These are phyloP conservation scores for Suillus subluteus DNA, from an alignment of 768 basidiomycete species.

Conservation along the genomic window DNA sequence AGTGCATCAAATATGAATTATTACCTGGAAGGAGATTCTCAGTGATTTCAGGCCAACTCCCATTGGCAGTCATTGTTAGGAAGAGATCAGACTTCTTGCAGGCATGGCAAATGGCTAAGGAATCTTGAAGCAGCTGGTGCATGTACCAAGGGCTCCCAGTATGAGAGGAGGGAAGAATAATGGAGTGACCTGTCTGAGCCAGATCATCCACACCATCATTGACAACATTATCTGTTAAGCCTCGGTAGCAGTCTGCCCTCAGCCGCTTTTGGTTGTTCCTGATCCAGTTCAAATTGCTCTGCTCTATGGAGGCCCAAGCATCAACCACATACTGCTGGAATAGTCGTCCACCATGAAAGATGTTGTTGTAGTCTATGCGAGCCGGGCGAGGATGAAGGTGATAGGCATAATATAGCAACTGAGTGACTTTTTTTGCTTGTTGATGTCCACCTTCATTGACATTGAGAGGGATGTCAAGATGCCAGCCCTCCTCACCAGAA, in stretches of 20 bases:
- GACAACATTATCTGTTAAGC: too few species aligned
- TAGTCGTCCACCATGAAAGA: constrained; percentile 42
- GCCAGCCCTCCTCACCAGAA: constrained; percentile 42
- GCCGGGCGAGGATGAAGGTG: constrained; percentile 30
- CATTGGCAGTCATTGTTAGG: too few species aligned
- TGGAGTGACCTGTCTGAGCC: constrained; percentile 32
- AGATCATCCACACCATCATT: constrained; percentile 32
- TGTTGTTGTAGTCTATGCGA: constrained; percentile 21
- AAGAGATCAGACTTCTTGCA: too few species aligned
- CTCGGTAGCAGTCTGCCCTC: too few species aligned
- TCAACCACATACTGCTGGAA: constrained; percentile 52
- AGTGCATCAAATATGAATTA: too few species aligned
- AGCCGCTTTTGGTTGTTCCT: too few species aligned
- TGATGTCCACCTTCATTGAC: too few species aligned
- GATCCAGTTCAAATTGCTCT: too few species aligned
- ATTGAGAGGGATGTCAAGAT: constrained; percentile 23
- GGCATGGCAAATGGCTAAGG: constrained; percentile 46
- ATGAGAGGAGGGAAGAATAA: constrained; percentile 47
- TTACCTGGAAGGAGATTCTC: too few species aligned
- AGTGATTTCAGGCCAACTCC: too few species aligned
- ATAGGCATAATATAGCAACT: constrained; percentile 36
- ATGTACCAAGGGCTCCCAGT: constrained; percentile 47
- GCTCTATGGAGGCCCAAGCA: constrained; percentile 49
- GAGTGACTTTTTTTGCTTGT: constrained; percentile 28
- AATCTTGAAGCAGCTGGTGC: constrained; percentile 47